Conservation (phyloP, 1,284 basidiomycete genomes). For the Ustilago shanxiensis region DNA sequence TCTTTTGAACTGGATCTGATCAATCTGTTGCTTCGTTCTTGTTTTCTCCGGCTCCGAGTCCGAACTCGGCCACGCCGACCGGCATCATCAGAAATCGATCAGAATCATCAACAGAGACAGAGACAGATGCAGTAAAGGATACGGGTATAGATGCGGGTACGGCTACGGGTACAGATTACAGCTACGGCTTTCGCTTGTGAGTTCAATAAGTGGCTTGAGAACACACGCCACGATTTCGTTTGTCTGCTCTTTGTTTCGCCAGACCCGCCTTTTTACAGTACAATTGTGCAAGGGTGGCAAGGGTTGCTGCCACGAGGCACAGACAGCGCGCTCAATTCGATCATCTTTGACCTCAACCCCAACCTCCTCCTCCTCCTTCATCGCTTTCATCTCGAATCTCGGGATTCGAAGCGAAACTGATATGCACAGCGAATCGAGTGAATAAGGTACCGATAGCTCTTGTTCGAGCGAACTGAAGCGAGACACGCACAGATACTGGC, state of each 20-base stretch:
- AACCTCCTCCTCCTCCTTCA: too few species aligned
- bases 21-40: neutral
- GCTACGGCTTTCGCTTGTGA: neutral
- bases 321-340: neutral
- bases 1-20: too few species aligned
- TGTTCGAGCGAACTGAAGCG: neutral
- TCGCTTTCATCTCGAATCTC: neutral
- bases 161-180: too few species aligned
- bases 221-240: neutral
- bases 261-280: neutral
- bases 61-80: neutral
- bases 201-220: neutral
- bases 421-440: neutral
- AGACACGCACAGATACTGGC: too few species aligned
- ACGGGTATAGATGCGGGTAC: too few species aligned
- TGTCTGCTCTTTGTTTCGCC: neutral
- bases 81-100: neutral
- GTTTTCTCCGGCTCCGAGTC: neutral
- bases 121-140: too few species aligned
- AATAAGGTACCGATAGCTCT: neutral
- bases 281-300: neutral
- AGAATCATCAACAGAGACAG: neutral
- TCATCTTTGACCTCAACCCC: neutral
- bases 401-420: neutral
- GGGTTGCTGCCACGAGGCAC: neutral